These are phyloP conservation scores for Fimicolochytrium jonesii DNA, from an alignment of 192 early-diverging fungal species.

Conservation along the genomic window DNA sequence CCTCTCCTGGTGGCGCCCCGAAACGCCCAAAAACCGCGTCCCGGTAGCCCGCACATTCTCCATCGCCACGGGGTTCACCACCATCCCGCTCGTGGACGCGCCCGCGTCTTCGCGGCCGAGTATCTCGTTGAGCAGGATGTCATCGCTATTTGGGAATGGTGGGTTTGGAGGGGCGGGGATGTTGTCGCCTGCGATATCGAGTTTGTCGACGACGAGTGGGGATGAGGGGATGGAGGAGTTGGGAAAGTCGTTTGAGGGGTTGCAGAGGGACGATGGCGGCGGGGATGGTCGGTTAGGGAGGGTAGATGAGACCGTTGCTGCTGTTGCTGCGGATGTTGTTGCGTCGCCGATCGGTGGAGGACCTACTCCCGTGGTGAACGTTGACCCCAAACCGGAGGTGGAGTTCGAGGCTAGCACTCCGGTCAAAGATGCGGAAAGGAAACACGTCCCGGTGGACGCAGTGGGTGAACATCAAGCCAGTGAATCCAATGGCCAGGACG, in stretches of 20 bases:
- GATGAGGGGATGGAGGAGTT: background rate
- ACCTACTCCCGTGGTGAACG: background rate
- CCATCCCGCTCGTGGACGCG: constrained; percentile 12
- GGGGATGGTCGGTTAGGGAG: background rate
- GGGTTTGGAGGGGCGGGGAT: too few relatives aligned
- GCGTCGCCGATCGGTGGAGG: background rate
- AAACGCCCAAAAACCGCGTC: background rate
- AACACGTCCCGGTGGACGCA: too few relatives aligned
- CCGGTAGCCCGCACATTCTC: constrained; percentile 23
- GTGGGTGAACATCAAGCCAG: too few relatives aligned
- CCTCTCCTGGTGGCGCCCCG: constrained; percentile 25
- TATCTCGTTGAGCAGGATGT: too few relatives aligned
- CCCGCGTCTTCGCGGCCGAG: too few relatives aligned
- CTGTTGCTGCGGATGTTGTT: background rate
- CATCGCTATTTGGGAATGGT: too few relatives aligned
- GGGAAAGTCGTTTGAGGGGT: background rate
- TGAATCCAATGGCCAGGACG: too few relatives aligned
- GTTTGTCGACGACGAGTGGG: too few relatives aligned
- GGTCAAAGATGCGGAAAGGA: too few relatives aligned
- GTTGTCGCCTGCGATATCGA: too few relatives aligned
- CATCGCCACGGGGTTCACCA: constrained; percentile 19
- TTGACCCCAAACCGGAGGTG: background rate
- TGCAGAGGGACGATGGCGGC: background rate
- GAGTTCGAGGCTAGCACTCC: background rate
- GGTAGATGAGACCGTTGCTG: background rate